Evolutionary conservation across 2,329 filamentous ascomycete species (phyloP).

Genomic region (Aotearoamyces nothofagi): DNA sequence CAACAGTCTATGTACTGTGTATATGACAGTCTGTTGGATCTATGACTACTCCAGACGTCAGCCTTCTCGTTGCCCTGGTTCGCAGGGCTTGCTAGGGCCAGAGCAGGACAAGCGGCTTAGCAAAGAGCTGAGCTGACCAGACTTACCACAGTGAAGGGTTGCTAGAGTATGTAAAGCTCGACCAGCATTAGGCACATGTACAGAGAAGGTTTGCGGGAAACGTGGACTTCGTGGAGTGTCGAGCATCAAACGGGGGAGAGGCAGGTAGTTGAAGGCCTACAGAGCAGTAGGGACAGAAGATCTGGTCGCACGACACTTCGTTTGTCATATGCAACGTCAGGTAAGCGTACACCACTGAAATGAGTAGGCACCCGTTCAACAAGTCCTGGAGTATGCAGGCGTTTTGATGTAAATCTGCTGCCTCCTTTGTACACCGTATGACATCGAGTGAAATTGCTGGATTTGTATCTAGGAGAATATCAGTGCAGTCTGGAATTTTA

Average conservation of each 20-base stretch:
- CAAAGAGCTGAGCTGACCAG: conserved; percentile 8
- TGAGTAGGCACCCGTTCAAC: conserved; percentile 16
- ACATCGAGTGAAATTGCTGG: neutral
- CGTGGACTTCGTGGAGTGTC: conserved; percentile 11
- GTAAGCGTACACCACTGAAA: conserved; percentile 12
- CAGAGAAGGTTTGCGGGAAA: conserved; percentile 14
- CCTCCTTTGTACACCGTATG: neutral
- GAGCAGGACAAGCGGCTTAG: conserved; percentile 11
- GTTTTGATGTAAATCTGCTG: neutral
- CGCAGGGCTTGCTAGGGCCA: conserved; percentile 18
- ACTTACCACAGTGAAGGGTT: conserved; percentile 14
- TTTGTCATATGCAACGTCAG: conserved; percentile 20
- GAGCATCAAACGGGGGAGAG: conserved; percentile 17
- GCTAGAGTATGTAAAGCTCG: conserved; percentile 17
- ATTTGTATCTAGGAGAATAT: neutral
- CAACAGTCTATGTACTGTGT: conserved; percentile 11
- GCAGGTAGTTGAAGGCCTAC: conserved; percentile 14
- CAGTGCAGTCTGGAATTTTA: neutral
- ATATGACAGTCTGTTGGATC: conserved; percentile 18
- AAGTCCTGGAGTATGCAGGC: neutral
- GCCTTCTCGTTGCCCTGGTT: no score
- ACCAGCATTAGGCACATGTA: conserved; percentile 19
- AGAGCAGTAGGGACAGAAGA: conserved; percentile 12
- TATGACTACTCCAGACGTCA: conserved; percentile 20
- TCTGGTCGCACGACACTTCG: conserved; percentile 20